Conservation (phyloP, 2,329 filamentous ascomycete genomes). For the Pseudocercospora fijiensis region DNA sequence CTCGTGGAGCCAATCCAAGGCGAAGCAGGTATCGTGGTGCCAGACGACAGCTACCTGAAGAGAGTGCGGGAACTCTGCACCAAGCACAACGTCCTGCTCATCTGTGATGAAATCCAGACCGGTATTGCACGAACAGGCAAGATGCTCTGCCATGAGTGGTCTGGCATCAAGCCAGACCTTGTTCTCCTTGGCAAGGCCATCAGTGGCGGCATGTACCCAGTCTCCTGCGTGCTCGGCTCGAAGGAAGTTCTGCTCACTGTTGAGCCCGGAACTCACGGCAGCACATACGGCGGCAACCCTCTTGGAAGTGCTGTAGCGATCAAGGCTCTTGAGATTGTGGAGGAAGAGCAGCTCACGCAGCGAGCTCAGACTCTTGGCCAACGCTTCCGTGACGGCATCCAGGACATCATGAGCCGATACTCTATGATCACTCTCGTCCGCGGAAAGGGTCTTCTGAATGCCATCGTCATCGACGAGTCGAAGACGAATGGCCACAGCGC, state of each 20-base stretch:
- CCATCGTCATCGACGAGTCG: conserved; percentile 90
- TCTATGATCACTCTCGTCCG: conserved; percentile 80
- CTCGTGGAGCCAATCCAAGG: conserved; percentile 96
- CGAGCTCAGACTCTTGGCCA: conserved; percentile 78
- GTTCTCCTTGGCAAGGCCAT: conserved; percentile 96
- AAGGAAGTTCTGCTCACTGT: conserved; percentile 94
- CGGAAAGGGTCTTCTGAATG: conserved; percentile 92
- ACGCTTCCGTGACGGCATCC: conserved; percentile 76
- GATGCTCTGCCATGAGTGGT: conserved; percentile 93
- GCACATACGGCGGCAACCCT: conserved; percentile 97
- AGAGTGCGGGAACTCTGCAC: conserved; percentile 82
- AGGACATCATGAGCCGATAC: conserved; percentile 62
- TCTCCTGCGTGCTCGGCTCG: conserved; percentile 83
- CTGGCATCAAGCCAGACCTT: conserved; percentile 90
- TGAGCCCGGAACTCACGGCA: conserved; percentile 94
- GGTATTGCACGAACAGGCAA: conserved; percentile 93
- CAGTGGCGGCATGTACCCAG: conserved; percentile 98
- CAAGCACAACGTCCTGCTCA: conserved; percentile 91
- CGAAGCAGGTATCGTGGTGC: conserved; percentile 94
- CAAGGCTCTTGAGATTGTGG: conserved; percentile 86
- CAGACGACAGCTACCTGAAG: conserved; percentile 81
- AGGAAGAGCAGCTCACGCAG: conserved; percentile 85
- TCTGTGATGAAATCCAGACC: conserved; percentile 98
- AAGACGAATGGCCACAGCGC: conserved; percentile 82
- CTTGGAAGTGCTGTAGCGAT: conserved; percentile 94